Evolutionary conservation across 257 asterid genomes (phyloP), one percentile per base, ranked within the genome.

Genomic region (Dorcoceras hygrometricum): DNA sequence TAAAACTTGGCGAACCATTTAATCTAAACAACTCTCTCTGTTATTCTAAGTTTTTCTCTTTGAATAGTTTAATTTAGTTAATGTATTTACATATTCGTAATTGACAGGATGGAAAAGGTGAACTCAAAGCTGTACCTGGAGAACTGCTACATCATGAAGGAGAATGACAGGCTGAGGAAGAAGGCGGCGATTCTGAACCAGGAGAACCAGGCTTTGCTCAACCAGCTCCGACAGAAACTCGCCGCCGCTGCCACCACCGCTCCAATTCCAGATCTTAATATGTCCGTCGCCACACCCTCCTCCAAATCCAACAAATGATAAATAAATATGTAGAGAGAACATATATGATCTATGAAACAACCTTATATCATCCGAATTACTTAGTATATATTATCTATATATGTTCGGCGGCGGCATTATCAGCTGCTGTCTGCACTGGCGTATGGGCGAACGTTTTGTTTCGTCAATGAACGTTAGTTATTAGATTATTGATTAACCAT

Each of bases 161-260:
- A 73, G 69, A 73, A 73, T 39, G 73, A 73, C 39, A 67, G 70
- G 61, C 77, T 73, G 59, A 61, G 77, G 69, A 73, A 67, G 73
- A 67, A 64, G 48, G 77, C 77, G 14, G 73, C 62, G 53, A 53
- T 57, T 19, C 77, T 73, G 28, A 73, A 70, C 62, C 73, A 73
- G 55, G 77, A 73, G 69, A 73, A 73, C 6, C 73, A 67, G 32
- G 73, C 66, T n/a, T 55, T 73, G 59, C 71, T 67, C 53, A 14
- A 56, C 62, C 69, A 73, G 66, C 73, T 73, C 8, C 68, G 57
- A 18, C 73, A 73, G 48, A 36, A 36, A 36, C 48, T 36, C 5
- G 51, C 51, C 51, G 51, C 19, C 1, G 51, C 51, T 4, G n/a
- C 51, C 19, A 4, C 51, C 51, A 3, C 51, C 51, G 19, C 51